Evolutionary conservation across 768 basidiomycete species (phyloP).

Genomic region (Cytidiella melzeri): DNA sequence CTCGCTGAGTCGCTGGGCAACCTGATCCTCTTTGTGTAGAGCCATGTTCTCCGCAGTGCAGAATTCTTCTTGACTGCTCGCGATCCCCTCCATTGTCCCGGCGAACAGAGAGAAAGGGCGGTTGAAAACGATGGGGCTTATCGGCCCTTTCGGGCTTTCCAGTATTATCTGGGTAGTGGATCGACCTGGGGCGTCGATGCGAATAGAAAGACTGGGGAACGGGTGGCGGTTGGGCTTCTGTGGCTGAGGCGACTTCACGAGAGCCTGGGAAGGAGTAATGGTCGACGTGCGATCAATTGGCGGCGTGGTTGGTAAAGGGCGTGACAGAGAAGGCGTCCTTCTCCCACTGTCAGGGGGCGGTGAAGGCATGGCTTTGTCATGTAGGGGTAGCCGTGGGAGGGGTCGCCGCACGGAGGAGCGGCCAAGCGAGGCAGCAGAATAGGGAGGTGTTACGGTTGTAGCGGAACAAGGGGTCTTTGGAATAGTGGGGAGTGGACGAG

Average conservation of each 20-base stretch:
- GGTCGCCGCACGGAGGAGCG: no score
- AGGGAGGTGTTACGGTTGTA: background rate
- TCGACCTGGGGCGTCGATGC: conserved; percentile 3
- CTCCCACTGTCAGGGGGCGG: background rate
- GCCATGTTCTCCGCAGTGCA: background rate
- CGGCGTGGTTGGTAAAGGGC: conserved; percentile 6
- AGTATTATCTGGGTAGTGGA: conserved; percentile 4
- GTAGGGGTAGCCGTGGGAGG: conserved; percentile 2
- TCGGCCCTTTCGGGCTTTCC: conserved; percentile 4
- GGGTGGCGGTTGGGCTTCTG: background rate
- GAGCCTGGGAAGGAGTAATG: background rate
- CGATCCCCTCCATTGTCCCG: background rate
- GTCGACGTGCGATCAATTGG: background rate
- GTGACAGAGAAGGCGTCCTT: background rate
- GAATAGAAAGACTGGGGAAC: conserved; percentile 1
- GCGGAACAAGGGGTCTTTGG: background rate
- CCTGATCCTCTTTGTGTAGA: conserved; percentile 4
- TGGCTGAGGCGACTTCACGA: background rate
- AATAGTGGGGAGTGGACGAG: conserved; percentile 1
- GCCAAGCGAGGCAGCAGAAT: background rate
- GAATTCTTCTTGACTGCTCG: background rate
- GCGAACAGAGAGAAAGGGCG: background rate
- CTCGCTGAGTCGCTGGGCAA: conserved; percentile 6
- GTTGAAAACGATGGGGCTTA: conserved; percentile 10
- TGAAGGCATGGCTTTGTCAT: background rate